phyloP scores from a whole-genome alignment of 352 stramenopile genomes.

The Globisporangium parvum region DNA sequence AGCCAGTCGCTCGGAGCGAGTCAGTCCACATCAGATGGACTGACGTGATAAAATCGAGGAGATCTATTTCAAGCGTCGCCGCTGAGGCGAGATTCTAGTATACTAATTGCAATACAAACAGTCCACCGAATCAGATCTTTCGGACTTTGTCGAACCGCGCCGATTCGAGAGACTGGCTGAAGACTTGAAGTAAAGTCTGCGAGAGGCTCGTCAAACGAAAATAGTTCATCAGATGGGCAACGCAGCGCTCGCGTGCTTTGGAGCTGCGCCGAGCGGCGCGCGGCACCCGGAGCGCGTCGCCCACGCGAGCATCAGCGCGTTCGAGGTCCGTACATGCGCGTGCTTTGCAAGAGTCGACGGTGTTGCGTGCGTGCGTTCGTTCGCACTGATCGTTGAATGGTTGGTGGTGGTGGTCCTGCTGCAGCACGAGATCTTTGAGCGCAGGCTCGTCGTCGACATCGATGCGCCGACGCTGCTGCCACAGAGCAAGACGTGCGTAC shows the following conservation, averaged over 20 bases:
- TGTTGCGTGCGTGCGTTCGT: background rate
- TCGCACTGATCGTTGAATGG: background rate
- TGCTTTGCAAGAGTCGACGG: background rate
- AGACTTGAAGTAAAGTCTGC: background rate
- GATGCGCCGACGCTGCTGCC: constrained; percentile 9
- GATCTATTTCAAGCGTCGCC: background rate
- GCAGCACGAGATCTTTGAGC: constrained; percentile 2
- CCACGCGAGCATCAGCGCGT: background rate
- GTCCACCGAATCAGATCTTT: too few species aligned
- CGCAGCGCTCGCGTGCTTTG: constrained; percentile 18
- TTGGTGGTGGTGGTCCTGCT: too few species aligned
- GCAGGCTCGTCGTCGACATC: constrained; percentile 8
- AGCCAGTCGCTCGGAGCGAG: too few species aligned
- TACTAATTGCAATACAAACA: too few species aligned
- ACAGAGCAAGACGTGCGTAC: background rate
- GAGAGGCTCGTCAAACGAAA: background rate
- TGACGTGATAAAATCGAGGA: background rate
- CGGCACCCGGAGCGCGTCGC: background rate
- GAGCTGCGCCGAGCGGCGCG: background rate
- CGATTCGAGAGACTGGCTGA: background rate
- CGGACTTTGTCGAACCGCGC: too few species aligned
- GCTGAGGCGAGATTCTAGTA: too few species aligned
- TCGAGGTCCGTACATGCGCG: background rate
- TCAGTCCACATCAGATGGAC: background rate
- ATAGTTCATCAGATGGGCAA: constrained; percentile 17